Evolutionary conservation across 192 early-diverging fungal species (phyloP), one percentile per base, ranked within the genome.

Genomic region (Chytriomyces hyalinus): DNA sequence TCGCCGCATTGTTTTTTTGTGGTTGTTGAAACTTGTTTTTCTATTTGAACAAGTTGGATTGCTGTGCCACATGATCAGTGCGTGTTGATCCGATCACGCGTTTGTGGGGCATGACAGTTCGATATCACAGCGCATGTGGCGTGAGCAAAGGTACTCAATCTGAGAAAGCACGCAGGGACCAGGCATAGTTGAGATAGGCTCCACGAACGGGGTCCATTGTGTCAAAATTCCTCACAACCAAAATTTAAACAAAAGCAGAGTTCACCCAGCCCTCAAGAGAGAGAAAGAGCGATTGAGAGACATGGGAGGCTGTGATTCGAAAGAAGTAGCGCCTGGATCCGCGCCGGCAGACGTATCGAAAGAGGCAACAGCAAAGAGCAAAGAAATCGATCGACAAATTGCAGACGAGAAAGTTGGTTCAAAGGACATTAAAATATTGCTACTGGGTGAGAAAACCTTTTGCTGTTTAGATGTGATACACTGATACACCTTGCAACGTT

Each of bases 331-430:
- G 11, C 51, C 51, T 10, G n/a, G n/a, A 15, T 15, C 51, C 11
- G 51, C 51, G 10, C n/a, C 51, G 51, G 11, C 63, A n/a, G 63
- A 10, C 10, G 1, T 11, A 24, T 10, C 63, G 72, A 67, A 78
- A 67, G 94, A 97, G 82, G 89, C 89, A 66, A 94, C 92, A 81
- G 88, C 86, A 53, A 84, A 87, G 26, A 97, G 95, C 79, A 93
- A 97, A 70, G 93, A 94, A 67, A 98, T 98, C 73, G 95, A 98
- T 67, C 90, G 88, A 79, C 91, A 93, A 81, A 83, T 98, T 4
- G 64, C 90, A 85, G 81, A 88, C 85, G 57, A 95, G 96, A 61
- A 26, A n/a, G 36, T 11, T 20, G 1, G 10, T 15, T 8, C 6
- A 70, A 85, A 89, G 80, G 91, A 92, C 82, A 91, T 90, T 77